These are phyloP conservation scores for Mucor plumbeus DNA, from an alignment of 371 early-diverging fungal genomes.

Conservation along the genomic window DNA sequence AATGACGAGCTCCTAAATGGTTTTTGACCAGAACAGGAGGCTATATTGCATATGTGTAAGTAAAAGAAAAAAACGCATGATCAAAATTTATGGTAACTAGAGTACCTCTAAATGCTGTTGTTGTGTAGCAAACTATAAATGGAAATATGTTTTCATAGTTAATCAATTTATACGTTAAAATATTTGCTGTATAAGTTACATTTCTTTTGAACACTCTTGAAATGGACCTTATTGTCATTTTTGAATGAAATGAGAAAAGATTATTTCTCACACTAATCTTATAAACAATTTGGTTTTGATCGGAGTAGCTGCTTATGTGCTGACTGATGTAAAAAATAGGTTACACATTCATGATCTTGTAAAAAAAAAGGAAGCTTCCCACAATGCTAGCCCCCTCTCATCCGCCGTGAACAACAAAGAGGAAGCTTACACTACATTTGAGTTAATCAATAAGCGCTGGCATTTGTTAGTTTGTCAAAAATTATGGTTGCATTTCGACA, in stretches of 20 bases:
- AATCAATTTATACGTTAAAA: too few species aligned
- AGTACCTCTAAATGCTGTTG: background rate
- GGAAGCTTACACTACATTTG: background rate
- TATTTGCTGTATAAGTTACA: background rate
- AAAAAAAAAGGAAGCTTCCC: background rate
- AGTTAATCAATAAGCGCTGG: background rate
- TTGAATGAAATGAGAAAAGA: background rate
- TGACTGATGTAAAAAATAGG: background rate
- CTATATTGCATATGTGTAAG: constrained; percentile 11
- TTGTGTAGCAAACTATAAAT: background rate
- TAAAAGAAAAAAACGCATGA: background rate
- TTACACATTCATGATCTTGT: background rate
- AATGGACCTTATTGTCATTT: background rate
- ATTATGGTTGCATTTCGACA: too few species aligned
- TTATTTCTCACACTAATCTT: background rate
- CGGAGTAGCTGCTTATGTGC: constrained; percentile 2
- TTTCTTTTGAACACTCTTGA: background rate
- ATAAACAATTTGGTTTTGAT: background rate
- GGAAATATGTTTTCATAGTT: background rate
- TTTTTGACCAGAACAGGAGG: constrained; percentile 19
- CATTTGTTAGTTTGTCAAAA: background rate
- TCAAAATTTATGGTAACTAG: background rate
- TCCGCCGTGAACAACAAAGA: background rate
- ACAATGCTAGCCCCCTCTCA: background rate
- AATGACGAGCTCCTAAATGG: constrained; percentile 35